A percentile compares a stretch with the other conserved stretches of the same genome.
Conservation (phyloP, 2,329 filamentous ascomycete genomes). For the Pseudophaeomoniella oleicola region DNA sequence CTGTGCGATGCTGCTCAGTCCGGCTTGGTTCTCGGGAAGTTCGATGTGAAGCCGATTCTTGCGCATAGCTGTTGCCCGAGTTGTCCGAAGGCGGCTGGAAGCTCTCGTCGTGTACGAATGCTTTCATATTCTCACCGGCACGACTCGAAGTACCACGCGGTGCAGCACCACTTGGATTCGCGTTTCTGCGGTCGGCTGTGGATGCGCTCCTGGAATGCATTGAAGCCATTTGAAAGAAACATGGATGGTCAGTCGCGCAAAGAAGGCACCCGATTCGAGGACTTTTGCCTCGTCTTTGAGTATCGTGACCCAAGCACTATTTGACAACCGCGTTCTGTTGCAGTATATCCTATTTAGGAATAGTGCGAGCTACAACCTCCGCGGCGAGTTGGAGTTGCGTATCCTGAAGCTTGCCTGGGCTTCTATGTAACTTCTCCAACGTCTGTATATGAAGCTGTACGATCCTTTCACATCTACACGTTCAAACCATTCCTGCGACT, state of each 20-base stretch:
- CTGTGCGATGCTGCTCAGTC: slow-evolving; percentile 9
- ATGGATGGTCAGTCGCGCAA: too few species aligned
- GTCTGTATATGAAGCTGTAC: neutral
- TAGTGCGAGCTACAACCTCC: neutral
- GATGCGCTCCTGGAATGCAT: slow-evolving; percentile 13
- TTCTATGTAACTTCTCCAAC: neutral
- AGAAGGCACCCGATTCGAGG: too few species aligned
- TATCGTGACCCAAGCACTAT: too few species aligned
- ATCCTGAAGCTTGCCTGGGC: neutral
- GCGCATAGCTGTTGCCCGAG: neutral
- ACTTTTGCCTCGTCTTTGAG: too few species aligned
- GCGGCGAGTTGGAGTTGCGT: neutral
- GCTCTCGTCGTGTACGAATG: slow-evolving; percentile 11
- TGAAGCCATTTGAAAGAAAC: slow-evolving; percentile 13
- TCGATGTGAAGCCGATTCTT: slow-evolving; percentile 16
- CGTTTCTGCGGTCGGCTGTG: slow-evolving; percentile 17
- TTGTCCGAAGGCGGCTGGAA: neutral
- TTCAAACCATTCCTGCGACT: too few species aligned
- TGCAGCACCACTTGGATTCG: slow-evolving; percentile 21
- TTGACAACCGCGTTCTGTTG: neutral
- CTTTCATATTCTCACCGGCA: slow-evolving; percentile 16
- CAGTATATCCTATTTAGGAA: neutral
- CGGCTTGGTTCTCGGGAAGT: slow-evolving; percentile 22
- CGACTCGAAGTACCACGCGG: slow-evolving; percentile 26
- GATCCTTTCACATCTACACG: neutral